Conservation (phyloP, 495 filamentous ascomycete species). For the Clavariopsis aquatica region DNA sequence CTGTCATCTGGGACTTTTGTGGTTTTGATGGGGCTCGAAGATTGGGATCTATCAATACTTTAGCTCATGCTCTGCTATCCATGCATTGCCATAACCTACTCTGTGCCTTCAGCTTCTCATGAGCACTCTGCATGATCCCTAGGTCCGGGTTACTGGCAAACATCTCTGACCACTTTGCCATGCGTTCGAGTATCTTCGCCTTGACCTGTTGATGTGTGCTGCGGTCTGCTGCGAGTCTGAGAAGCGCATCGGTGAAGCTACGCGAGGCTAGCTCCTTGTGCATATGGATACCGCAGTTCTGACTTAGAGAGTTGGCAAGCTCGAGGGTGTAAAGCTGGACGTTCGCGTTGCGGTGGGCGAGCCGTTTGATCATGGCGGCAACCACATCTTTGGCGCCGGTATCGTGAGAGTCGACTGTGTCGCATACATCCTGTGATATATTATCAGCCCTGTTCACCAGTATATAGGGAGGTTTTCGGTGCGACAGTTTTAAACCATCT, state of each 20-base stretch:
- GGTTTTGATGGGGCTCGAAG: constrained; percentile 90
- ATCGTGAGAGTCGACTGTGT: constrained; percentile 72
- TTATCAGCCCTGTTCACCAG: constrained; percentile 26
- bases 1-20: constrained; percentile 85
- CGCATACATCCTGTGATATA: constrained; percentile 79
- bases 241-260: constrained; percentile 91
- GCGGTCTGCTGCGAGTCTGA: constrained; percentile 85
- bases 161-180: constrained; percentile 95
- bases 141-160: constrained; percentile 87
- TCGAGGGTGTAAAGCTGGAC: constrained; percentile 99
- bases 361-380: constrained; percentile 88
- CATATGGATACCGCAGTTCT: constrained; percentile 90
- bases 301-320: constrained; percentile 90
- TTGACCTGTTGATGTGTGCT: constrained; percentile 98
- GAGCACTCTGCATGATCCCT: constrained; percentile 97
- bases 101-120: constrained; percentile 78
- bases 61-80: not conserved
- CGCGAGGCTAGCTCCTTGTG: constrained; percentile 91
- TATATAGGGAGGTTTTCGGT: not conserved
- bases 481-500: not conserved
- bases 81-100: constrained; percentile 51
- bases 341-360: constrained; percentile 97
- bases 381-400: constrained; percentile 86
- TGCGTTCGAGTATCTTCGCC: constrained; percentile 92
- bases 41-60: constrained; percentile 68